Base-by-base conservation (phyloP, 768 basidiomycete species). In the Boletus barrowsii region DNA sequence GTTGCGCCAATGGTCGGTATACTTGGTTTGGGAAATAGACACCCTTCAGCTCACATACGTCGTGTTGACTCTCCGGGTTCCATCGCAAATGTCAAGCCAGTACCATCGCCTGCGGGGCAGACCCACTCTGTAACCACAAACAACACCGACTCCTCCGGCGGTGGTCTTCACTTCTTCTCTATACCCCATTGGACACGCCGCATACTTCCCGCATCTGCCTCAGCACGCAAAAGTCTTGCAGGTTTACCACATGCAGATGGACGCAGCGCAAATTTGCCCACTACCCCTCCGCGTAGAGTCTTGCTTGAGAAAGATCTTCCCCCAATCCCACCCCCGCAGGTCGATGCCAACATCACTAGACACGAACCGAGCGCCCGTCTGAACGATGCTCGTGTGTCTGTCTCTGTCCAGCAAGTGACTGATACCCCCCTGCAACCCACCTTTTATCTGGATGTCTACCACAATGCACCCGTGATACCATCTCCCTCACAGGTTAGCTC, bases 131-230 rank as follows among this genome's bases (percentile, higher is more conserved):
- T 76, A n/a, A 75, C 76, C 9, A 78, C 80, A 29, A 74, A 75
- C 22, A 77, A 22, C 22, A 32, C n/a, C 41, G 37, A 36, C 47
- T 77, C 78, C 13, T 73, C 80, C 13, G 78, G 54, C 10, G 50
- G 59, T 44, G 50, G 46, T 15, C 53, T 56, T 35, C 83, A 83
- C 68, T 83, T 88, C 70, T 83, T 88, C 68, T 83, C 86, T 22
- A 69, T 85, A 24, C 83, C 86, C 15, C 75, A 78, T 56, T 87
- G 85, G 86, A 80, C 75, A 62, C 84, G 80, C 60, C 83, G 79
- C 55, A 72, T 69, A 29, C 63, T 70, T 32, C 65, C 71, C 44
- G 59, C 66, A 20, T 63, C 73, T 22, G 63, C 61, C 30, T 58
- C 71, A 35, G 59, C 70, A 10, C 73, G 62, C 56, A 70, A 65